phyloP scores from a whole-genome alignment of 768 basidiomycete species.

The Macrolepiota dolichaula region DNA sequence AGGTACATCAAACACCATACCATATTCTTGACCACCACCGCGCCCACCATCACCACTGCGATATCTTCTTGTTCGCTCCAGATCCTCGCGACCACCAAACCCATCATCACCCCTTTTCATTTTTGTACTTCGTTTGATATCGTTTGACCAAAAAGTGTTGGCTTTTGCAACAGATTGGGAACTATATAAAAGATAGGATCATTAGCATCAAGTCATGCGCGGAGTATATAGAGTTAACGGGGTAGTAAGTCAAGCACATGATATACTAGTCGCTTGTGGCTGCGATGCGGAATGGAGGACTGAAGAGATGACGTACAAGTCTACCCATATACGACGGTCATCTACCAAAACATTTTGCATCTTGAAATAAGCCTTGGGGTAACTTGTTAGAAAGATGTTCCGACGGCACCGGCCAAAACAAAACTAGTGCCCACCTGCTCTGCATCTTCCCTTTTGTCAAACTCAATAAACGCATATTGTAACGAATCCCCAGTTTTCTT shows the following conservation, averaged over 20 bases:
- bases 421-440: constrained; percentile 65
- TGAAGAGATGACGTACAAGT: constrained; percentile 64
- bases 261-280: neutral
- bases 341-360: constrained; percentile 99
- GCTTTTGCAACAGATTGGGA: constrained; percentile 93
- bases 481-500: constrained; percentile 94
- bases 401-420: constrained; percentile 4
- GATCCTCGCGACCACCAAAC: constrained; percentile 72
- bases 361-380: constrained; percentile 87
- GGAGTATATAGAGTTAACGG: neutral
- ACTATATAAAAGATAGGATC: constrained; percentile 35
- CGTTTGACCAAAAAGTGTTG: constrained; percentile 81
- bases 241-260: neutral
- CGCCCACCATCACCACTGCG: constrained; percentile 38
- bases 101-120: constrained; percentile 32
- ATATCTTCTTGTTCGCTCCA: constrained; percentile 72
- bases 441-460: constrained; percentile 89
- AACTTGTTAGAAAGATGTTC: neutral
- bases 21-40: constrained; percentile 45
- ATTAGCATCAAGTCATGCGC: constrained; percentile 11
- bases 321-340: constrained; percentile 97
- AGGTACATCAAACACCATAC: constrained; percentile 86
- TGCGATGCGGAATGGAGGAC: neutral
- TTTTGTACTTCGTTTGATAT: constrained; percentile 48
- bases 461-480: constrained; percentile 99